A percentile compares a stretch with the other conserved stretches of the same genome.
Evolutionary conservation across 169 alveolate genomes (phyloP).

Genomic region (Plasmodium coatneyi): DNA sequence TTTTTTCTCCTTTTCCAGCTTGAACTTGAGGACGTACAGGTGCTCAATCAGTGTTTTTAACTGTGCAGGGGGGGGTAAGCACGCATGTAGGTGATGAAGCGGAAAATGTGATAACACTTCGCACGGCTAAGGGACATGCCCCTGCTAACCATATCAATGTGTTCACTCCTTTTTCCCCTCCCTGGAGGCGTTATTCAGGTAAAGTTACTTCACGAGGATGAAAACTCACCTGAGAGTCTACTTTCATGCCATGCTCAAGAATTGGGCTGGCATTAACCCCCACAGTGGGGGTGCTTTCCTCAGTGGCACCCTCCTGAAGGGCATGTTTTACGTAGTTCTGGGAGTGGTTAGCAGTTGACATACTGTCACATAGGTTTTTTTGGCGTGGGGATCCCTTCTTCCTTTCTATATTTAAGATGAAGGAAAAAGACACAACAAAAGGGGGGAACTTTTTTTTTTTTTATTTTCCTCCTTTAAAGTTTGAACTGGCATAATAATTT

Average conservation of each 20-base stretch:
- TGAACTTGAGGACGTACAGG: slow-evolving; percentile 35
- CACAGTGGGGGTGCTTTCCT: background rate
- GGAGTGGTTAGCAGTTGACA: slow-evolving; percentile 17
- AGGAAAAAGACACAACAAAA: background rate
- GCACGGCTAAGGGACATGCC: background rate
- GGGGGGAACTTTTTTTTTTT: too few species aligned
- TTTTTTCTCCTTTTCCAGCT: slow-evolving; percentile 53
- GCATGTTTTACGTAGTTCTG: slow-evolving; percentile 10
- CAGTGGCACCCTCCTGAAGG: background rate
- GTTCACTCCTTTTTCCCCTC: background rate
- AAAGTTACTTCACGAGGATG: background rate
- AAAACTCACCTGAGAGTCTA: slow-evolving; percentile 35
- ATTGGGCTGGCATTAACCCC: background rate
- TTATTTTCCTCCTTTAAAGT: background rate
- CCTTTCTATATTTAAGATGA: background rate
- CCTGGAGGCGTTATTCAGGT: background rate
- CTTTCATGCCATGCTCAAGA: background rate
- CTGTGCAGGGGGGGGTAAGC: background rate
- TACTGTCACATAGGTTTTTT: background rate
- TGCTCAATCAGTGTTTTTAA: slow-evolving; percentile 48
- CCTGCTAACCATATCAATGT: background rate
- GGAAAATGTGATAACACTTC: background rate
- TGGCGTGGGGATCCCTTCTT: background rate
- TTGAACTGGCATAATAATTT: background rate
- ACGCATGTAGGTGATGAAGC: background rate